A percentile compares a stretch with the other conserved stretches of the same genome.
Evolutionary conservation across 495 filamentous ascomycete species (phyloP).

Genomic region (Podospora pseudocomata): DNA sequence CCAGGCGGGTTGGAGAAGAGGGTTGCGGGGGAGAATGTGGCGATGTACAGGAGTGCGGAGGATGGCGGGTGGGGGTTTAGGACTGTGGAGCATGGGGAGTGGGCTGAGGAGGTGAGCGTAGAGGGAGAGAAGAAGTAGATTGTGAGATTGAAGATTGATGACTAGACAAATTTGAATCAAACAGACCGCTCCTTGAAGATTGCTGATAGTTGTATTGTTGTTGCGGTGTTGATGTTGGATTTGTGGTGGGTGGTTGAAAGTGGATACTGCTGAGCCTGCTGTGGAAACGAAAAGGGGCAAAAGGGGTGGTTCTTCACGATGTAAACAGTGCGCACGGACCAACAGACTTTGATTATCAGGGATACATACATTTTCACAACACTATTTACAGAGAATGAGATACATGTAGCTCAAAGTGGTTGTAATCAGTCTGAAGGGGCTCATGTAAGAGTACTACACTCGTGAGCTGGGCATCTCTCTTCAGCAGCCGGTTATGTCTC

Average conservation of each 20-base stretch:
- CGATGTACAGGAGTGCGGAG: conserved; percentile 25
- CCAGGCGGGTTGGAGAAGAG: conserved; percentile 33
- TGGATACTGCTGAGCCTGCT: neutral
- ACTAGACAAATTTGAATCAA: neutral
- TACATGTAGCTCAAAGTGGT: too few relatives aligned
- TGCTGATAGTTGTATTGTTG: neutral
- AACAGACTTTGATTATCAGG: neutral
- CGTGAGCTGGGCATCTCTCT: too few relatives aligned
- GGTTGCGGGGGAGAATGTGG: conserved; percentile 31
- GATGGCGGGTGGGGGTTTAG: conserved; percentile 19
- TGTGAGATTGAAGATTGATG: neutral
- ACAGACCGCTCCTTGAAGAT: neutral
- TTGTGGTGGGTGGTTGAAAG: neutral
- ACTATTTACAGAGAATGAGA: too few relatives aligned
- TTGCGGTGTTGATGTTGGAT: neutral
- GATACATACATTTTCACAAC: too few relatives aligned
- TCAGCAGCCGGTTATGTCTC: too few relatives aligned
- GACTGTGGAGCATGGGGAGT: neutral
- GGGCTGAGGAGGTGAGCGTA: neutral
- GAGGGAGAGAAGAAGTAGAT: neutral
- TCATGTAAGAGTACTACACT: too few relatives aligned
- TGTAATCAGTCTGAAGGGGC: too few relatives aligned
- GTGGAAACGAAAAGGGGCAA: neutral
- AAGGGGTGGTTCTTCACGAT: neutral
- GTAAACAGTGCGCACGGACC: neutral